Base-by-base conservation (phyloP, 73 alveolate species). In the Effrenium voratum region DNA sequence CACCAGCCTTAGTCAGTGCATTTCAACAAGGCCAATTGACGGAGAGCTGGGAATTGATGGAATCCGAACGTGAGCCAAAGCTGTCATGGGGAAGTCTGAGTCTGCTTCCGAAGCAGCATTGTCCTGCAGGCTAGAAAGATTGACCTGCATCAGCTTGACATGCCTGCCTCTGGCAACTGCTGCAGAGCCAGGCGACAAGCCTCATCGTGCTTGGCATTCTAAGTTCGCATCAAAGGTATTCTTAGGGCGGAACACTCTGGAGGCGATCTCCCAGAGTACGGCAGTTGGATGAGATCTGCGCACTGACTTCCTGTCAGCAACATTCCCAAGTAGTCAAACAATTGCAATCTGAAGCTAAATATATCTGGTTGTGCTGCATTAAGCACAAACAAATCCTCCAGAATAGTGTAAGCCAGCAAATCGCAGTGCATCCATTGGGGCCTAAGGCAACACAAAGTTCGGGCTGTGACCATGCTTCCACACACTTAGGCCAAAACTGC, bases 341-440 rank as follows among this genome's bases (percentile, higher is more conserved):
- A 10, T 8, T 6, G n/a, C 38, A 16, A 77, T 8, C n/a, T 22
- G 24, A 32, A 43, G 3, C 13, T 16, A 77, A 40, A 22, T 45
- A 41, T 15, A 24, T 36, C 44, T 47, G 44, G 24, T 63, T 63
- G n/a, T n/a, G n/a, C n/a, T 63, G 5, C 30, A 13, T 63, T 24
- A 63, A 13, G 30, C 30, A 13, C 5, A 63, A 63, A 63, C 15
- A 63, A 60, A 52, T 52, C 93, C 93, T 49, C 93, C 93, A 85
- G n/a, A 30, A 85, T 44, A 26, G 36, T 85, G 93, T 81, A 85
- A 0, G 63, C 36, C 15, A 4, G 44, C 81, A 85, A 80, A 38
- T 85, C 93, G 59, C 93, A 85, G 12, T 85, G 93, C 93, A 85
- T 85, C 93, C 93, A 85, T 24, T 85, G 81, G 15, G 93, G 93